These are phyloP conservation scores for Pholiota microspora DNA, from an alignment of 768 basidiomycete species.

Conservation along the genomic window DNA sequence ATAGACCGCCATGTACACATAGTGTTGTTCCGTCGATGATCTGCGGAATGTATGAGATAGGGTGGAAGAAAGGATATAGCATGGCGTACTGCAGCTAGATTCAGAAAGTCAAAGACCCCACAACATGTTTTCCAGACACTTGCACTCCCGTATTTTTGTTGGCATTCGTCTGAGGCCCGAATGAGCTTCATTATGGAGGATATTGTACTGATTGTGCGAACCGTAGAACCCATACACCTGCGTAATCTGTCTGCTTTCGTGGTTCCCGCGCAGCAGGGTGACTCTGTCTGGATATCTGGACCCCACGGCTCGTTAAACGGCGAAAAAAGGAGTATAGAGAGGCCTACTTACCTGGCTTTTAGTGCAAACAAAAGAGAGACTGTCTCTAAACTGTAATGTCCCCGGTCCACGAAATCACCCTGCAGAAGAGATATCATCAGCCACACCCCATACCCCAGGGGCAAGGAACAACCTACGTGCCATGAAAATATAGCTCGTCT, in stretches of 20 bases:
- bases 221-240: conserved; percentile 99
- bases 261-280: conserved; percentile 90
- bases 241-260: conserved; percentile 96
- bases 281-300: conserved; percentile 89
- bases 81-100: conserved; percentile 85
- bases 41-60: conserved; percentile 40
- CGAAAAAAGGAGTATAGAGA: too few species aligned
- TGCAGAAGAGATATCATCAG: conserved; percentile 30
- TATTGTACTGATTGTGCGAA: conserved; percentile 34
- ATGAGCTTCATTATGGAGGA: not conserved
- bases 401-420: conserved; percentile 98
- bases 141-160: conserved; percentile 95
- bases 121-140: conserved; percentile 98
- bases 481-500: conserved; percentile 95
- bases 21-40: conserved; percentile 92
- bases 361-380: conserved; percentile 85
- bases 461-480: conserved; percentile 55
- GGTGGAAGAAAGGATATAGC: not conserved
- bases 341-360: conserved; percentile 88
- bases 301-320: conserved; percentile 5
- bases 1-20: conserved; percentile 95
- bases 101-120: conserved; percentile 93
- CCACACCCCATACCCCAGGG: conserved; percentile 17
- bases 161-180: conserved; percentile 77
- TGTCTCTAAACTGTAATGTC: conserved; percentile 94